Conservation (phyloP, 2,329 filamentous ascomycete species). For the Dendrostoma leiphaemia region DNA sequence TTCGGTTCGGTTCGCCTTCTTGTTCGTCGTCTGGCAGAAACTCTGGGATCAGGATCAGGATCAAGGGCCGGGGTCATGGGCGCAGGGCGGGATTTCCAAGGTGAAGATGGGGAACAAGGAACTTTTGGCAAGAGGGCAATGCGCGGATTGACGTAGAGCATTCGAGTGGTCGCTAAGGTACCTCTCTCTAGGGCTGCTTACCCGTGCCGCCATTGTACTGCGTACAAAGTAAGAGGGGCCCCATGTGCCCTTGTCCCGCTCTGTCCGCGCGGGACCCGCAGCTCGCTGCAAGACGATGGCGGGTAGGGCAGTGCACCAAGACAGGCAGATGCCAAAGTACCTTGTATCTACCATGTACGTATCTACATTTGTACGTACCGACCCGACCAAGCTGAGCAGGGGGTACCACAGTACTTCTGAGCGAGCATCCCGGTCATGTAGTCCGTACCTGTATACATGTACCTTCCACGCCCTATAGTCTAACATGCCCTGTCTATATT, state of each 20-base stretch:
- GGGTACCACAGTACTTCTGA: neutral
- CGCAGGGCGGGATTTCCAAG: neutral
- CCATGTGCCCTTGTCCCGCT: neutral
- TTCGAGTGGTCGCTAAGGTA: too few species aligned
- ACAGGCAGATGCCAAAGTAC: neutral
- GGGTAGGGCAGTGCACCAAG: neutral
- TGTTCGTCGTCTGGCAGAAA: neutral
- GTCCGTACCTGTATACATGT: neutral
- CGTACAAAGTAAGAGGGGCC: neutral
- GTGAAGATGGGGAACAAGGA: neutral
- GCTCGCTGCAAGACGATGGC: neutral
- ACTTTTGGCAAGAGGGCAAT: too few species aligned
- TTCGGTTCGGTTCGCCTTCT: neutral
- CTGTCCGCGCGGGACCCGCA: neutral
- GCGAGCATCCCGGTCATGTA: too few species aligned
- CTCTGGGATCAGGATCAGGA: too few species aligned
- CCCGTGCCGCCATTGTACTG: neutral
- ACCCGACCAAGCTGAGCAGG: too few species aligned
- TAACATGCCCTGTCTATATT: too few species aligned
- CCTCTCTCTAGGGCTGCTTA: neutral
- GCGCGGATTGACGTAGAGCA: too few species aligned
- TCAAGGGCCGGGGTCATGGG: too few species aligned
- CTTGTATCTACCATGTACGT: neutral
- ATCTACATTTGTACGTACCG: neutral
- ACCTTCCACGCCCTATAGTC: too few species aligned